These are phyloP conservation scores for Ceratorhiza oryzae-sativae DNA, from an alignment of 1,284 basidiomycete genomes.

Conservation along the genomic window DNA sequence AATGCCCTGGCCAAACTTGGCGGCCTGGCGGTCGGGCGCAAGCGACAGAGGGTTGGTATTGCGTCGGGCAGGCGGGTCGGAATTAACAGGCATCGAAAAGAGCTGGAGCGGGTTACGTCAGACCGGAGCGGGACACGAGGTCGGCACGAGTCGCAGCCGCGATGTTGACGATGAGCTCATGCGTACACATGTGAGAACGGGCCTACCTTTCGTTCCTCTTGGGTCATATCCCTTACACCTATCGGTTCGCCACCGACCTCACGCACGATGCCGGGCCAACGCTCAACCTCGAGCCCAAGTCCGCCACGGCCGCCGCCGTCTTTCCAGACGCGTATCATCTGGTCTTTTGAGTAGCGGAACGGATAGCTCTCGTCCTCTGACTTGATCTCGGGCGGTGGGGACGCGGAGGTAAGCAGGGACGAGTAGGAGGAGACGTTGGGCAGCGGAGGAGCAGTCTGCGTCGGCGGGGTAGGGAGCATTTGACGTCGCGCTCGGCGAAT, in stretches of 20 bases:
- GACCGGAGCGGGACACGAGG: constrained; percentile 5
- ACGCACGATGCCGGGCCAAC: constrained; percentile 84
- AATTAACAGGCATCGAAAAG: constrained; percentile 42
- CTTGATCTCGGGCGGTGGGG: constrained; percentile 57
- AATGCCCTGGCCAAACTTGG: constrained; percentile 30
- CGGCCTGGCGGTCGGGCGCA: constrained; percentile 7
- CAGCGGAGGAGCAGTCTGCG: constrained; percentile 52
- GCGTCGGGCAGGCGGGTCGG: constrained; percentile 42
- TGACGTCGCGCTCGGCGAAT: constrained; percentile 57
- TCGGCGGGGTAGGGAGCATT: constrained; percentile 44
- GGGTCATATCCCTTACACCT: constrained; percentile 76
- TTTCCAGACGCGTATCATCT: constrained; percentile 83
- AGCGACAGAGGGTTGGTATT: constrained; percentile 15
- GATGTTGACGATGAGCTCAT: constrained; percentile 69
- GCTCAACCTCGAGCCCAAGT: constrained; percentile 83
- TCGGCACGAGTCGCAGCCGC: constrained; percentile 61
- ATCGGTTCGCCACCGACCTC: constrained; percentile 77
- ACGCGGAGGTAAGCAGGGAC: constrained; percentile 68
- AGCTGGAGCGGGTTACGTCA: constrained; percentile 39
- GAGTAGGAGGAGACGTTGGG: constrained; percentile 77
- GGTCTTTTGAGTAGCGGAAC: constrained; percentile 86
- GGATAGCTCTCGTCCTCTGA: constrained; percentile 71
- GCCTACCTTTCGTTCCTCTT: constrained; percentile 87
- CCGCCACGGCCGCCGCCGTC: constrained; percentile 76
- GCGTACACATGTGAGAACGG: constrained; percentile 40